Evolutionary conservation across 2,329 filamentous ascomycete genomes (phyloP), one percentile per base, ranked within the genome.

Genomic region (Sporothrix inflata): DNA sequence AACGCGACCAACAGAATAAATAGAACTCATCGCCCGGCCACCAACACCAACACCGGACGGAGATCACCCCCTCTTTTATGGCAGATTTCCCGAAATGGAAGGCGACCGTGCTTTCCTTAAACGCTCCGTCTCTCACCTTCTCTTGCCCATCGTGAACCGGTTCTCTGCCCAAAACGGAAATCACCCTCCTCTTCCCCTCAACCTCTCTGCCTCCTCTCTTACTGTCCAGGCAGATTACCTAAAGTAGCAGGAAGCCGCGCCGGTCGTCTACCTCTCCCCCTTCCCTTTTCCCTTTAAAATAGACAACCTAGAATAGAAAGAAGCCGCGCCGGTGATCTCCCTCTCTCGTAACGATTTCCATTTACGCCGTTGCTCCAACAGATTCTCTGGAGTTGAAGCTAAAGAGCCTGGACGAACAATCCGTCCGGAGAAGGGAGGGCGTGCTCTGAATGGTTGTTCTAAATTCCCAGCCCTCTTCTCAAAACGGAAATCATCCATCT

Each of bases 211-310:
- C 27, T 60, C 21, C 19, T 57, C 4, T 24, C 16, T 11, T 24
- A 8, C 49, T 9, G 5, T 21, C 49, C 12, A 57, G 53, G 53
- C 24, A 14, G 27, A 12, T 16, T 57, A 6, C 53, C 53, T 24
- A 57, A 57, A 57, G 19, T 38, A 21, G 57, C 42, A 63, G 57
- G 57, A 63, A 42, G 27, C 53, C 53, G 24, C 53, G 53, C 53
- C 34, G 34, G 16, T 4, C 2, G 24, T 42, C 57, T 61, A 16
- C 30, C 57, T 42, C 57, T 42, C 30, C n/a, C n/a, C n/a, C n/a
- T n/a, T n/a, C n/a, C n/a, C n/a, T n/a, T n/a, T n/a, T n/a, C n/a
- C n/a, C n/a, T n/a, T n/a, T n/a, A n/a, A n/a, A n/a, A n/a, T n/a
- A n/a, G n/a, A n/a, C n/a, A n/a, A 6, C 53, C 53, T 24, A 57